A percentile compares a stretch with the other conserved stretches of the same genome.
These are phyloP conservation scores for Tricholoma saponaceum DNA, from an alignment of 768 basidiomycete genomes.

Conservation along the genomic window DNA sequence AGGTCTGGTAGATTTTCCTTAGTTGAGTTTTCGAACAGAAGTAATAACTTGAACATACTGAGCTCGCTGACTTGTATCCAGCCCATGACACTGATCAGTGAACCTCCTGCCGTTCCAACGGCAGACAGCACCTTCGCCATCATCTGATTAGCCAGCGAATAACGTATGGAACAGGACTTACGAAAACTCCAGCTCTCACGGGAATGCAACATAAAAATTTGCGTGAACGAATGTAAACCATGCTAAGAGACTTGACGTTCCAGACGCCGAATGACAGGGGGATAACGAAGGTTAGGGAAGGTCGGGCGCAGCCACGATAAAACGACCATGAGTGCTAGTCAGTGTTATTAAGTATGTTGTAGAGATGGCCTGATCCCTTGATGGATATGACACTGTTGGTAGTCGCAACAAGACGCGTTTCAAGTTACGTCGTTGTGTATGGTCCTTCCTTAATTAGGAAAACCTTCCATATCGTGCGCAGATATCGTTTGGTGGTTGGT, in stretches of 20 bases:
- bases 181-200: slow-evolving; percentile 60
- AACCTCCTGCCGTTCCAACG: slow-evolving; percentile 37
- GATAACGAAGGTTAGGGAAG: slow-evolving; percentile 17
- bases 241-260: slow-evolving; percentile 26
- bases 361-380: neutral
- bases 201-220: slow-evolving; percentile 66
- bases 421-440: neutral
- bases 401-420: neutral
- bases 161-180: slow-evolving; percentile 20
- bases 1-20: slow-evolving; percentile 19
- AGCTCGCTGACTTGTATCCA: slow-evolving; percentile 43
- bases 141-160: slow-evolving; percentile 5
- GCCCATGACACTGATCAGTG: slow-evolving; percentile 38
- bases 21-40: neutral
- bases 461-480: neutral
- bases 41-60: slow-evolving; percentile 27
- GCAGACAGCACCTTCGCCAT: slow-evolving; percentile 37
- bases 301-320: slow-evolving; percentile 37
- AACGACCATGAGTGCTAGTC: neutral
- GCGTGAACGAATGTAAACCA: slow-evolving; percentile 49
- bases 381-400: neutral
- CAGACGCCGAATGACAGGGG: slow-evolving; percentile 10
- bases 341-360: neutral
- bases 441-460: neutral
- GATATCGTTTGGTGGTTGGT: neutral